Base-by-base conservation (phyloP, 805 yeast genomes). In the Candida hispaniensis region DNA sequence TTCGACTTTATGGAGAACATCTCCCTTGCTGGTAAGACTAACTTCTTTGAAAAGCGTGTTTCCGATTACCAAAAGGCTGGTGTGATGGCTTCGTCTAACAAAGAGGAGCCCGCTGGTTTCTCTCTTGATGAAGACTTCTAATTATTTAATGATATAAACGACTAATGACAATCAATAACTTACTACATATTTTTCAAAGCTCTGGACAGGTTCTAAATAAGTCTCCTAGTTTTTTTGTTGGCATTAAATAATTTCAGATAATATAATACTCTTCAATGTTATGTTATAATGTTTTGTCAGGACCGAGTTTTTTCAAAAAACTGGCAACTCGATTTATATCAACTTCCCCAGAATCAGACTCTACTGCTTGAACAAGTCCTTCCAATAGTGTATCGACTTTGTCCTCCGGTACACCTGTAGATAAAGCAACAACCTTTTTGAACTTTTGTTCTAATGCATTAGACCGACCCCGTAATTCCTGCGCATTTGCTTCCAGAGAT, bases 41-140 rank as follows among this genome's bases (percentile, higher is more conserved):
- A 91, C 70, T 88, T 88, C 75, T 88, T 88, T 57, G 98, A 88
- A 71, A 88, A 88, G 75, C 80, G 98, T 66, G 98, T 88, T 40
- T 80, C 94, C 41, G 98, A 88, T 64, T 88, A 88, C 66, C 98
- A 88, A 67, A 91, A 88, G 68, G 97, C 98, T 41, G 97, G 98
- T 68, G 98, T 88, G 54, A 88, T 88, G 91, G 88, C 94, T 47
- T 56, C 66, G 43, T 38, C 38, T 30, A 41, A 41, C 39, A 19
- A 29, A 26, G 34, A 16, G 33, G 44, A 63, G 61, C 64, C 61
- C 44, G 68, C 66, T 56, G 71, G 73, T 28, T 86, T 88, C 64
- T 64, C 79, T 30, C 78, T 91, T 51, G 94, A 86, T 60, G 98
- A 88, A 63, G 97, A 91, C 54, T 88, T 88, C 62, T 88, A 75